phyloP scores from a whole-genome alignment of 164 flowering plant species.

The Nymphaea colorata region DNA sequence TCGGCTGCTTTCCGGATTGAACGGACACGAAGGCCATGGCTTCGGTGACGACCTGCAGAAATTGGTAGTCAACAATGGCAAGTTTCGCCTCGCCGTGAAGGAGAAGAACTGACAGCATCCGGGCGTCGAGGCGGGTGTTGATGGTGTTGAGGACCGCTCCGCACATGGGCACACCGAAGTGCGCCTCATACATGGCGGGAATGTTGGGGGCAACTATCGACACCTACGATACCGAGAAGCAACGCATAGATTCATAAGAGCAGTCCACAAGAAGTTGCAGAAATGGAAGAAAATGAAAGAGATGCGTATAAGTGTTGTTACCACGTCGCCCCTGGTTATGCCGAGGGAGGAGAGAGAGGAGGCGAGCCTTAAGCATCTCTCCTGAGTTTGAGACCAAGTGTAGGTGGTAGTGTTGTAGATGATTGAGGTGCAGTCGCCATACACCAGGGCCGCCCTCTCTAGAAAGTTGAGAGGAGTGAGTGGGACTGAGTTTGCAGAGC shows the following conservation, averaged over 20 bases:
- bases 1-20: conserved; percentile 2
- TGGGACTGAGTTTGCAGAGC: conserved; percentile 21
- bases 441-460: conserved; percentile 17
- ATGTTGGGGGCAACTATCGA: conserved; percentile 28
- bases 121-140: conserved; percentile 30
- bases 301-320: neutral
- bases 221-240: conserved; percentile 1
- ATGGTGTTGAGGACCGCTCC: conserved; percentile 26
- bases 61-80: conserved; percentile 17
- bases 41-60: conserved; percentile 11
- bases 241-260: neutral
- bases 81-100: conserved; percentile 21
- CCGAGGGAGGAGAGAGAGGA: conserved; percentile 19
- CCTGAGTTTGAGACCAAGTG: conserved; percentile 26
- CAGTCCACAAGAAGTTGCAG: neutral
- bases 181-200: conserved; percentile 34
- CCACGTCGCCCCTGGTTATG: conserved; percentile 21
- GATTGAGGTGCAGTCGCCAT: conserved; percentile 21
- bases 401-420: conserved; percentile 13
- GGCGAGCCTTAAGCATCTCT: conserved; percentile 23
- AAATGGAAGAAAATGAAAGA: neutral
- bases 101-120: conserved; percentile 22
- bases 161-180: conserved; percentile 29
- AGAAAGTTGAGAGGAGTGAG: conserved; percentile 31
- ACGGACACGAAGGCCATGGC: conserved; percentile 19